Conservation (phyloP, 768 basidiomycete species). For the Chalciporus sphaerocephalus region DNA sequence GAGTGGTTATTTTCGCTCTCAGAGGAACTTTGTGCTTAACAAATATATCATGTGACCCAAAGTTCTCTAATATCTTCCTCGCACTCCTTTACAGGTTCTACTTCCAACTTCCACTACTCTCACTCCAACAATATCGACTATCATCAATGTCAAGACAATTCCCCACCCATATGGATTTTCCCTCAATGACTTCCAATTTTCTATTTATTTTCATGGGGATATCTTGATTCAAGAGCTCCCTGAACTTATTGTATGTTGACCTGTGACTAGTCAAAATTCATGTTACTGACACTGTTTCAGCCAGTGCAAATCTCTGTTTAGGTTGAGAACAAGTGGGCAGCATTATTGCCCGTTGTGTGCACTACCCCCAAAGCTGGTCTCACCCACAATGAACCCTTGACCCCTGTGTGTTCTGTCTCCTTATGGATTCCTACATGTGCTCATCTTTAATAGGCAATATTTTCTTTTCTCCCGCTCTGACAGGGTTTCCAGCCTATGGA, state of each 20-base stretch:
- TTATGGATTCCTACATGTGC: not conserved
- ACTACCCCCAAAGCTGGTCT: not conserved
- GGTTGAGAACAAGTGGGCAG: not conserved
- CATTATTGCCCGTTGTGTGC: not conserved
- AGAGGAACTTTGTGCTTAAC: no score
- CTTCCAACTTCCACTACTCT: no score
- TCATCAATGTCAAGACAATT: not conserved
- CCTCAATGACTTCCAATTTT: no score
- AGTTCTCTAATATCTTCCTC: no score
- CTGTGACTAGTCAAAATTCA: no score
- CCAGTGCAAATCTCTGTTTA: not conserved
- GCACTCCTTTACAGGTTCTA: no score
- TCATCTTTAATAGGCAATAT: not conserved
- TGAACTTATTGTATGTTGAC: not conserved
- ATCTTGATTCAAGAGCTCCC: not conserved
- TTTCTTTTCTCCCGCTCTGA: not conserved
- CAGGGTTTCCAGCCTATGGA: not conserved
- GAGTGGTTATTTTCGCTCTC: no score
- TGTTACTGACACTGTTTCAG: not conserved
- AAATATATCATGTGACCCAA: no score
- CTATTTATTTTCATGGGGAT: not conserved
- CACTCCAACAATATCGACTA: no score
- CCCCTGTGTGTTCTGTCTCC: not conserved
- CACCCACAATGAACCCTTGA: not conserved
- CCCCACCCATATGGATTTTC: no score